These are phyloP conservation scores for Trichoderma simmonsii DNA, from an alignment of 2,329 filamentous ascomycete genomes.

Conservation along the genomic window DNA sequence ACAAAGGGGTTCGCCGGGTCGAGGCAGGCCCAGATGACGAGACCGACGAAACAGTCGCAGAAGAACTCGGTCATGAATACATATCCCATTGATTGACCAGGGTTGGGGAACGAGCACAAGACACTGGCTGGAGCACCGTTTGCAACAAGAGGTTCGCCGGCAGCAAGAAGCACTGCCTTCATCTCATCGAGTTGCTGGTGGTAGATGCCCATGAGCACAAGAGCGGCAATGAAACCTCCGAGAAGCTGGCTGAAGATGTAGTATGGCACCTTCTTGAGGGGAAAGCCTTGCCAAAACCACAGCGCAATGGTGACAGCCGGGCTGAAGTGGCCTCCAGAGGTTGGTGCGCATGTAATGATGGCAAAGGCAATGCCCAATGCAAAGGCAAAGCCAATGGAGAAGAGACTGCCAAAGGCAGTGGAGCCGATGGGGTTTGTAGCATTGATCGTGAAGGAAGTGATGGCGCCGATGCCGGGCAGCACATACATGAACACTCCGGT, in stretches of 20 bases:
- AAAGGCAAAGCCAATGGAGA: slow-evolving; percentile 55
- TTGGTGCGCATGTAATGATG: slow-evolving; percentile 54
- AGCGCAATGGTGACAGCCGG: slow-evolving; percentile 47
- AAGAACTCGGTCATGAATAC: slow-evolving; percentile 59
- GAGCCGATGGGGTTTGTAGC: slow-evolving; percentile 35
- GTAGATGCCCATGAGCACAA: slow-evolving; percentile 56
- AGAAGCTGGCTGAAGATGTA: slow-evolving; percentile 57
- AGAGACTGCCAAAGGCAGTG: slow-evolving; percentile 43
- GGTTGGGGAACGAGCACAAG: slow-evolving; percentile 51
- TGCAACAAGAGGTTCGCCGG: slow-evolving; percentile 32
- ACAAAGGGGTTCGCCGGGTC: slow-evolving; percentile 60
- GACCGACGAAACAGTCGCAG: slow-evolving; percentile 53
- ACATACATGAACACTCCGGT: slow-evolving; percentile 57
- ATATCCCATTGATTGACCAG: slow-evolving; percentile 51
- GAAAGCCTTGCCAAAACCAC: slow-evolving; percentile 55
- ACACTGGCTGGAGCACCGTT: slow-evolving; percentile 51
- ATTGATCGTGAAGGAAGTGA: slow-evolving; percentile 49
- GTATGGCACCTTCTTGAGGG: slow-evolving; percentile 54
- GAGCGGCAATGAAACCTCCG: slow-evolving; percentile 53
- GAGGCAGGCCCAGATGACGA: slow-evolving; percentile 56
- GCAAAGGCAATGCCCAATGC: slow-evolving; percentile 57
- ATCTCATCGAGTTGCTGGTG: slow-evolving; percentile 43
- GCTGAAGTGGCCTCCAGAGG: slow-evolving; percentile 55
- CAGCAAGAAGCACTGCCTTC: slow-evolving; percentile 35
- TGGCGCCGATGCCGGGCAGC: slow-evolving; percentile 52